A percentile compares a stretch with the other conserved stretches of the same genome.
Conservation (phyloP, 352 stramenopile species). For the Blastocystis sp. region DNA sequence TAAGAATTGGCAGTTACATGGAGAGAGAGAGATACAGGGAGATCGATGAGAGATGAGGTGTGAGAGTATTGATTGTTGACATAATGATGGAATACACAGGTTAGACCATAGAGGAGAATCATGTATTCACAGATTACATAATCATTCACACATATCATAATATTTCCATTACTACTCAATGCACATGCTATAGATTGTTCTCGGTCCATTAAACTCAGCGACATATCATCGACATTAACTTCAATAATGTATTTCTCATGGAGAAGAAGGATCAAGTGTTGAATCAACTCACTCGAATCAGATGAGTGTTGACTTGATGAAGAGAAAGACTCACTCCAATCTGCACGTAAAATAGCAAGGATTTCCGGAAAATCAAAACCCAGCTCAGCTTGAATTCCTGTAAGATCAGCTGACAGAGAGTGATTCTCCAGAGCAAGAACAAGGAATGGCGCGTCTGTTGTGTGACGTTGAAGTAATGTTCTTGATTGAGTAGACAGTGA, state of each 20-base stretch:
- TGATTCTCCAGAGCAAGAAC: not conserved
- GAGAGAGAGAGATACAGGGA: not conserved
- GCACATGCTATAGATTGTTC: not conserved
- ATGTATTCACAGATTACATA: not conserved
- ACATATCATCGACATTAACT: not conserved
- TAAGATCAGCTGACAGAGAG: not conserved
- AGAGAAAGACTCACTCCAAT: not conserved
- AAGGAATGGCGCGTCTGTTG: not conserved
- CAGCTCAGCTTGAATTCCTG: not conserved
- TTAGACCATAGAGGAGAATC: not conserved
- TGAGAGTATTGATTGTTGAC: not conserved
- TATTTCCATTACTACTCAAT: not conserved
- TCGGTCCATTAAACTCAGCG: not conserved
- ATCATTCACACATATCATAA: not conserved
- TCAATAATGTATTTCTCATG: not conserved
- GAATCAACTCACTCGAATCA: not conserved
- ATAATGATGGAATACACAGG: not conserved
- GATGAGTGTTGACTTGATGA: not conserved
- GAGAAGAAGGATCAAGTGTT: not conserved
- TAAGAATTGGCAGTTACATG: not conserved
- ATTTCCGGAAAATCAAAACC: not conserved
- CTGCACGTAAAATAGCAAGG: not conserved
- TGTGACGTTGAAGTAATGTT: not conserved
- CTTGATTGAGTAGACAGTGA: not conserved
- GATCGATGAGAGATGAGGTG: not conserved